Evolutionary conservation across 805 yeast species (phyloP), one percentile per base, ranked within the genome.

Genomic region (Saccharomycopsis babjevae): DNA sequence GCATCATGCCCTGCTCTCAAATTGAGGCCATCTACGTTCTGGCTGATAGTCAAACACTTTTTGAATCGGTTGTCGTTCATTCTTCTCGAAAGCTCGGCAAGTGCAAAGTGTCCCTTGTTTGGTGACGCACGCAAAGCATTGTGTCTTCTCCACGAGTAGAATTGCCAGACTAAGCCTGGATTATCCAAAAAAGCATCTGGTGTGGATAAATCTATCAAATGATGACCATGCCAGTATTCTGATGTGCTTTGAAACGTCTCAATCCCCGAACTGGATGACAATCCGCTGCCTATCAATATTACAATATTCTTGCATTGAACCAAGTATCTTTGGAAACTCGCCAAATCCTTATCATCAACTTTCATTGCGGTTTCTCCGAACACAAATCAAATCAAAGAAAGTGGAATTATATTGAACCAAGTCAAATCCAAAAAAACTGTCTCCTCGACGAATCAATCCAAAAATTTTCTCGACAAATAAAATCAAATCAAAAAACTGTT

Each of bases 111-210:
- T 0, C 93, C 96, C 10, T 68, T 70, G 68, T 90, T 90, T 0
- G 97, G 97, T 57, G 68, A 71, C 0, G 93, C 89, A 54, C 72
- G 72, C 58, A 88, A 73, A 0, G 96, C 92, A 57, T 76, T 76
- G 56, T 73, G 77, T 54, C 97, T 70, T 63, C 96, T 73, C 70
- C 83, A 82, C 4, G 89, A 77, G 71, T 91, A 90, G 67, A 88
- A 90, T 69, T 88, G 93, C 97, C 97, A 90, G 7, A 91, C 97
- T 10, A 89, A 75, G 0, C 89, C 88, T 0, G 97, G 96, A 69
- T 90, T 92, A 20, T 77, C 76, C 62, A 84, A 81, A 70, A 91
- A 90, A 5, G 96, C 97, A 68, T 90, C 97, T 0, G 96, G 96
- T 0, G 97, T 90, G 7, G 96, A 96, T 54, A 91, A 75, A 68